Percentiles rank a stretch among this genome's conserved stretches.
phyloP scores from a whole-genome alignment of 306 rosid species.

The Prunus mongolica region DNA sequence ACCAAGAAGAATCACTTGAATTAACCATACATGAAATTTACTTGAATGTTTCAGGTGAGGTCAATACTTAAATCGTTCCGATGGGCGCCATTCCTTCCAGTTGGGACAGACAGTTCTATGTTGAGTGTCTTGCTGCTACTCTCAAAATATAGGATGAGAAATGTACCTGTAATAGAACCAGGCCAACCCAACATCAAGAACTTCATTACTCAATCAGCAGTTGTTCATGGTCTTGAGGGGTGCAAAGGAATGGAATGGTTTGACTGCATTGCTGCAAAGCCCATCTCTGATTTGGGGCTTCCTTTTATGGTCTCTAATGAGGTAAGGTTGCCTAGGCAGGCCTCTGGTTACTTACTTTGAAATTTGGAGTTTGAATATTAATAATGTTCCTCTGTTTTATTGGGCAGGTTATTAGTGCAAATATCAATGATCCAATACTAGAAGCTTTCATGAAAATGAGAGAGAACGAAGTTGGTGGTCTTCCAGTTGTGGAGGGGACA shows the following conservation, averaged over 20 bases:
- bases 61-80: slow-evolving; percentile 59
- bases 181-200: slow-evolving; percentile 60
- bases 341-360: background rate
- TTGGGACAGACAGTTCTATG: slow-evolving; percentile 59
- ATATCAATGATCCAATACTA: slow-evolving; percentile 51
- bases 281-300: slow-evolving; percentile 70
- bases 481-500: slow-evolving; percentile 71
- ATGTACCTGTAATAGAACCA: slow-evolving; percentile 74
- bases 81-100: slow-evolving; percentile 81
- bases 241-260: slow-evolving; percentile 89
- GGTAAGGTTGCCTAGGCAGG: slow-evolving; percentile 24
- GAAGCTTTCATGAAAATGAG: slow-evolving; percentile 86
- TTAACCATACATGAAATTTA: background rate
- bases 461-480: slow-evolving; percentile 71
- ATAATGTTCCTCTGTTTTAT: background rate
- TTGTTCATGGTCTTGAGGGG: slow-evolving; percentile 75
- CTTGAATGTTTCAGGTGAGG: slow-evolving; percentile 51
- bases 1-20: background rate
- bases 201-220: slow-evolving; percentile 89
- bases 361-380: slow-evolving; percentile 6
- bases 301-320: slow-evolving; percentile 67
- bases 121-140: slow-evolving; percentile 76
- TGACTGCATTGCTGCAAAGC: slow-evolving; percentile 56
- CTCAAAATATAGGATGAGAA: slow-evolving; percentile 83
- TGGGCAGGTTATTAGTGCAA: slow-evolving; percentile 55